Evolutionary conservation across 495 filamentous ascomycete species (phyloP).

Genomic region (Podospora australis): DNA sequence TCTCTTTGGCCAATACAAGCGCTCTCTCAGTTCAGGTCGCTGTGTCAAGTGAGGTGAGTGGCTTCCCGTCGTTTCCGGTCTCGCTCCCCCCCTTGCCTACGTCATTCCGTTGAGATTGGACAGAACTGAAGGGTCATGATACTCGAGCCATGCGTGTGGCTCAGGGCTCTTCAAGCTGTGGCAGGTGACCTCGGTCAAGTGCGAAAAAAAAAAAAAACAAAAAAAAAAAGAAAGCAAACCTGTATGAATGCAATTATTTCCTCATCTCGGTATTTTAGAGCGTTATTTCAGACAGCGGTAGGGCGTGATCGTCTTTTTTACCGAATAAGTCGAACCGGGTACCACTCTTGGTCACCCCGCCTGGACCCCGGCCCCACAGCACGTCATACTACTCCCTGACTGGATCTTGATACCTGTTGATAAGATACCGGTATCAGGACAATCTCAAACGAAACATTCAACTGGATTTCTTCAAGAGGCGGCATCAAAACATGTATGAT

Average conservation of each 20-base stretch:
- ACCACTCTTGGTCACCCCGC: background rate
- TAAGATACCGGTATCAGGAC: too few relatives aligned
- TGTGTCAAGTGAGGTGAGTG: background rate
- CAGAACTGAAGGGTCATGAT: background rate
- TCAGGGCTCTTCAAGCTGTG: constrained; percentile 4
- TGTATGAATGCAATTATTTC: constrained; percentile 20
- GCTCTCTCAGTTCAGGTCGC: background rate
- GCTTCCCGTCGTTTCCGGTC: background rate
- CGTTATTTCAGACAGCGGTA: constrained; percentile 13
- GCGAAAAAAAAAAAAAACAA: background rate
- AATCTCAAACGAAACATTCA: too few relatives aligned
- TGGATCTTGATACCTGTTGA: too few relatives aligned
- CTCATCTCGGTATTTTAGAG: constrained; percentile 28
- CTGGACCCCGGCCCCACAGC: background rate
- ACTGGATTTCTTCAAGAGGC: background rate
- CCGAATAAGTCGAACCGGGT: background rate
- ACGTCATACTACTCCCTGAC: too few relatives aligned
- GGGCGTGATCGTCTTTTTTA: background rate
- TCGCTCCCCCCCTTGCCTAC: background rate
- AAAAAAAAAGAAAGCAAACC: background rate
- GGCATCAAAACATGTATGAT: background rate
- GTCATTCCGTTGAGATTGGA: too few relatives aligned
- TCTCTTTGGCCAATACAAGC: background rate
- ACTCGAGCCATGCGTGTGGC: constrained; percentile 5
- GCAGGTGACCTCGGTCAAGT: constrained; percentile 10